A percentile compares a stretch with the other conserved stretches of the same genome.
These are phyloP conservation scores for Cyamopsis tetragonoloba DNA, from an alignment of 306 rosid species.

Conservation along the genomic window DNA sequence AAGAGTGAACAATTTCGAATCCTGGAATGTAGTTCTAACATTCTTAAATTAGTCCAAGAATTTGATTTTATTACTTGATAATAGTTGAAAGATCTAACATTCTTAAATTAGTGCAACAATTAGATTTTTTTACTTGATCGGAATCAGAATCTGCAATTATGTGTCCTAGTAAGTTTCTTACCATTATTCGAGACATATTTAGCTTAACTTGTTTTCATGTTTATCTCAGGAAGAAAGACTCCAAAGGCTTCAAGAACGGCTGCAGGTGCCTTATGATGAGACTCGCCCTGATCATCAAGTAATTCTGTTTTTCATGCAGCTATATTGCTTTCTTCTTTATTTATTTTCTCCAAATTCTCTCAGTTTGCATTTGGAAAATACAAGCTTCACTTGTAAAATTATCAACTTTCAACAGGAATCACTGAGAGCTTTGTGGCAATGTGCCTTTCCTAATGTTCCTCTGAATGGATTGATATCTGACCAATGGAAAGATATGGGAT, in stretches of 20 bases:
- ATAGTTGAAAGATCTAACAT: not conserved
- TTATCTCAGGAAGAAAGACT: conserved; percentile 69
- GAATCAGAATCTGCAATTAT: not conserved
- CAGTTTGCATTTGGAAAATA: not conserved
- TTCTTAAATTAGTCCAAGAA: not conserved
- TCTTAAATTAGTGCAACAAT: not conserved
- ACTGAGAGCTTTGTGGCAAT: conserved; percentile 67
- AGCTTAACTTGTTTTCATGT: conserved; percentile 11
- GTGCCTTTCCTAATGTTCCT: conserved; percentile 74
- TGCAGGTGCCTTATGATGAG: conserved; percentile 75
- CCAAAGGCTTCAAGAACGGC: conserved; percentile 74
- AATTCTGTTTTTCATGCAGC: conserved; percentile 25
- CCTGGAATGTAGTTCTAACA: not conserved
- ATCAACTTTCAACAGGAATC: conserved; percentile 57
- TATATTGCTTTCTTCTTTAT: not conserved
- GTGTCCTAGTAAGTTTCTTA: not conserved
- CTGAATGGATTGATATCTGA: conserved; percentile 73
- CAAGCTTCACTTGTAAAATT: conserved; percentile 6
- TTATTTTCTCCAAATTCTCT: not conserved
- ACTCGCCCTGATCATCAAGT: conserved; percentile 78
- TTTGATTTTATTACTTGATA: not conserved
- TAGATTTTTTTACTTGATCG: not conserved
- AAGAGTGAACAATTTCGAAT: not conserved
- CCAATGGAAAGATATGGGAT: conserved; percentile 99
- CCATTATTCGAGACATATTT: not conserved